Evolutionary conservation across 2,329 filamentous ascomycete species (phyloP).

Genomic region (Neobulgaria alba): DNA sequence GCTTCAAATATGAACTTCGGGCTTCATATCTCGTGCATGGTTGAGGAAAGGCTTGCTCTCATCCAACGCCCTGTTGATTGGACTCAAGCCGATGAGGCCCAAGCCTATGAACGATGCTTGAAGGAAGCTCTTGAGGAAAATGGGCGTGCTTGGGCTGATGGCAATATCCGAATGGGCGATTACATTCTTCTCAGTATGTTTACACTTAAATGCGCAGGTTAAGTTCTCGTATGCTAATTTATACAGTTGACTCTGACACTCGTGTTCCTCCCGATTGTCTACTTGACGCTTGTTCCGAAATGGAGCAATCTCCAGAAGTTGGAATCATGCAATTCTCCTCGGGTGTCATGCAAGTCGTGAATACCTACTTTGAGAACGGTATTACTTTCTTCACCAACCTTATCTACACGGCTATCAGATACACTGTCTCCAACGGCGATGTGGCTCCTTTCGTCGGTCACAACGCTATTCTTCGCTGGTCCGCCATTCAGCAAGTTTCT

Average conservation of each 20-base stretch:
- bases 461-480: slow-evolving; percentile 69
- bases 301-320: slow-evolving; percentile 71
- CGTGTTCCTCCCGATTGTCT: slow-evolving; percentile 71
- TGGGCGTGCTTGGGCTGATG: slow-evolving; percentile 70
- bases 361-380: slow-evolving; percentile 64
- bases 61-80: slow-evolving; percentile 52
- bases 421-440: slow-evolving; percentile 68
- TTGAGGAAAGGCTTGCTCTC: slow-evolving; percentile 57
- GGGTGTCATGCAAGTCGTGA: slow-evolving; percentile 70
- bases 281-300: slow-evolving; percentile 70
- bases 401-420: slow-evolving; percentile 69
- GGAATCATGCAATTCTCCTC: slow-evolving; percentile 72
- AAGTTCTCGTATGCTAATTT: neutral
- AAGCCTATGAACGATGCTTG: slow-evolving; percentile 57
- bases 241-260: slow-evolving; percentile 61
- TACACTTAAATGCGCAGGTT: neutral
- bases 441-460: slow-evolving; percentile 76
- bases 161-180: slow-evolving; percentile 78
- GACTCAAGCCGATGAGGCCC: slow-evolving; percentile 60
- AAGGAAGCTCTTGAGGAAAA: slow-evolving; percentile 58
- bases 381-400: slow-evolving; percentile 67
- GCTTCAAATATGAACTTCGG: slow-evolving; percentile 68
- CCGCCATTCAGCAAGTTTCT: slow-evolving; percentile 63
- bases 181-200: slow-evolving; percentile 59
- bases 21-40: slow-evolving; percentile 57